These are phyloP conservation scores for Lactuca saligna DNA, from an alignment of 129 eudicot species.

Conservation along the genomic window DNA sequence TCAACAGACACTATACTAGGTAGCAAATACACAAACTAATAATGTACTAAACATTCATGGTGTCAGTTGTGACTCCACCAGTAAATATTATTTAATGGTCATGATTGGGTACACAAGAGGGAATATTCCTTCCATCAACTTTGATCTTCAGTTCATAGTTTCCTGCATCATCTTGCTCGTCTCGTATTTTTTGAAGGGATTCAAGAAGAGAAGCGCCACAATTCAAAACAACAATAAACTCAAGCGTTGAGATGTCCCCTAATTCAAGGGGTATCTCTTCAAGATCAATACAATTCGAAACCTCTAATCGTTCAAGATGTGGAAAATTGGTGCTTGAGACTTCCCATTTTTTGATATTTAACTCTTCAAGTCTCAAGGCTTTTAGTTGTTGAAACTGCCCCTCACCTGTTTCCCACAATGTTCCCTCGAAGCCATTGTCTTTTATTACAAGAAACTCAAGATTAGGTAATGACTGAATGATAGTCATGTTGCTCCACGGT, in stretches of 20 bases:
- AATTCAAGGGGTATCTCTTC: conserved; percentile 31
- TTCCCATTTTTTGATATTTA: conserved; percentile 18
- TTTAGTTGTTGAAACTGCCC: conserved; percentile 34
- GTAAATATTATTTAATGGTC: too few relatives aligned
- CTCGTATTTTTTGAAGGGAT: conserved; percentile 7
- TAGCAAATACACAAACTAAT: too few relatives aligned
- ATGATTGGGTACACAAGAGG: too few relatives aligned
- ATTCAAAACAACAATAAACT: background rate
- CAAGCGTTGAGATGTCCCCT: conserved; percentile 25
- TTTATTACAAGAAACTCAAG: conserved; percentile 46
- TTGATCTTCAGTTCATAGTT: conserved; percentile 25
- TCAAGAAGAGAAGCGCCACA: conserved; percentile 2
- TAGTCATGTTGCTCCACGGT: conserved; percentile 33
- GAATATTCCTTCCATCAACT: background rate
- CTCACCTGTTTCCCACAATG: conserved; percentile 31
- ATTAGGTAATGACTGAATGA: conserved; percentile 40
- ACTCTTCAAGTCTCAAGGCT: conserved; percentile 22
- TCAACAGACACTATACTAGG: too few relatives aligned
- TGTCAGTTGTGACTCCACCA: too few relatives aligned
- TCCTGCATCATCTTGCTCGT: conserved; percentile 20
- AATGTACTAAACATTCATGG: too few relatives aligned
- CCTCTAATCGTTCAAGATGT: conserved; percentile 22
- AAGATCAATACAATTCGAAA: conserved; percentile 21
- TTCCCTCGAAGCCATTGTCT: conserved; percentile 35
- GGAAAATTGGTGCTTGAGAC: conserved; percentile 26